Conservation (phyloP, 2,329 filamentous ascomycete species). For the Trichoderma sp. region DNA sequence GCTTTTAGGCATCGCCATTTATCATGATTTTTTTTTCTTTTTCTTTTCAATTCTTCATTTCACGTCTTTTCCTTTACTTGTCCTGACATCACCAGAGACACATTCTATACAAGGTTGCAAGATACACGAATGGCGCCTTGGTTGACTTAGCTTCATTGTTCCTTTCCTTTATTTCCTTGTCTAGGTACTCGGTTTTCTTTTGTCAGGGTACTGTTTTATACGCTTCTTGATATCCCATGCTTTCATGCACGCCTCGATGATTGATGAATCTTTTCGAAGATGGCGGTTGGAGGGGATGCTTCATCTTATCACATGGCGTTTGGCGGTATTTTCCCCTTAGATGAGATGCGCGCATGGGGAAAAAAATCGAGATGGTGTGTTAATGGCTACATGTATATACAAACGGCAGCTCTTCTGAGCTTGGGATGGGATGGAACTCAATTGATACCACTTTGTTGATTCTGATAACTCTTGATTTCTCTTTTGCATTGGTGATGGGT, state of each 20-base stretch:
- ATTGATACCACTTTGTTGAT: conserved; percentile 24
- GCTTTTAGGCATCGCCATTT: not conserved
- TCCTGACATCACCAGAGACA: not conserved
- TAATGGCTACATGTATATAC: conserved; percentile 15
- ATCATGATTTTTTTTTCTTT: not conserved
- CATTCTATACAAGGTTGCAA: conserved; percentile 6
- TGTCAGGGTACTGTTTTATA: not conserved
- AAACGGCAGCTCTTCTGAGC: not conserved
- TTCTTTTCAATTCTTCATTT: not conserved
- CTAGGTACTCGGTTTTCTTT: not conserved
- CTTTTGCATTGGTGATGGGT: not conserved
- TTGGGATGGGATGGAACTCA: conserved; percentile 12
- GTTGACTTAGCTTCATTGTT: not conserved
- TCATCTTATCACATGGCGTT: conserved; percentile 14
- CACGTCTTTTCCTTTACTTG: not conserved
- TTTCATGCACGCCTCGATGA: not conserved
- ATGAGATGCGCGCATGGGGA: not conserved
- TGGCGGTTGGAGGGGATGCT: not conserved
- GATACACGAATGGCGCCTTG: conserved; percentile 22
- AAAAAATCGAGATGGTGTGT: not conserved
- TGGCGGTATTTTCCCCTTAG: not conserved
- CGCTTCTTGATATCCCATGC: conserved; percentile 9
- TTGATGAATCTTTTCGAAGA: not conserved
- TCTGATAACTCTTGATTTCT: not conserved
- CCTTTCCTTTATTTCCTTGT: not conserved